phyloP scores from a whole-genome alignment of 2,329 filamentous ascomycete species.

The Penicillium polonicum region DNA sequence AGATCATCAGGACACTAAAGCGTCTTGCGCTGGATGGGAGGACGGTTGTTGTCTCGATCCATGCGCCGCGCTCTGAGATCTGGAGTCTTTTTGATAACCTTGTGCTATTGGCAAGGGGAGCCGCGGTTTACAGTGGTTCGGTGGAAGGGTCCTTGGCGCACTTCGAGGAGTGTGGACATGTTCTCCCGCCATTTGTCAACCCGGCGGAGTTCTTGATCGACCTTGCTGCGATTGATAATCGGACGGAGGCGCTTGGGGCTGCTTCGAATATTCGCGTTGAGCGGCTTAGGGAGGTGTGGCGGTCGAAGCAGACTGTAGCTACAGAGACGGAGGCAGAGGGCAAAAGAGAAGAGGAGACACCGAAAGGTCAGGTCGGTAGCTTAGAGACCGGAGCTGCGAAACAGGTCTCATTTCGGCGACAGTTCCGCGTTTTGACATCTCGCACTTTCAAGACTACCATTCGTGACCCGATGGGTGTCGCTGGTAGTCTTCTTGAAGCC shows the following conservation, averaged over 20 bases:
- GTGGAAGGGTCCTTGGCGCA: conserved; percentile 60
- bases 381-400: conserved; percentile 24
- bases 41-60: conserved; percentile 72
- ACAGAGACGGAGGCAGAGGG: not conserved
- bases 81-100: conserved; percentile 75
- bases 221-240: conserved; percentile 70
- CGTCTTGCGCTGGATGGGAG: conserved; percentile 65
- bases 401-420: conserved; percentile 60
- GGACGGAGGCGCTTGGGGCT: conserved; percentile 64
- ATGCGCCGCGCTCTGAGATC: conserved; percentile 76
- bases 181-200: conserved; percentile 70
- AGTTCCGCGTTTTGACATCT: conserved; percentile 64
- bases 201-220: conserved; percentile 76
- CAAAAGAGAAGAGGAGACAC: conserved; percentile 1
- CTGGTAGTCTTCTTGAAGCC: conserved; percentile 67
- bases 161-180: conserved; percentile 61
- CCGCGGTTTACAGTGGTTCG: conserved; percentile 66
- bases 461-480: conserved; percentile 74
- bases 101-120: conserved; percentile 65
- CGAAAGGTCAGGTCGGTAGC: not conserved
- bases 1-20: conserved; percentile 70
- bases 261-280: conserved; percentile 60
- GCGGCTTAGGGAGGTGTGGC: conserved; percentile 63
- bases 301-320: conserved; percentile 5
- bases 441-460: conserved; percentile 70